Evolutionary conservation across 441 rosid species (phyloP), one percentile per base, ranked within the genome.

Genomic region (Erysimum pusillum): DNA sequence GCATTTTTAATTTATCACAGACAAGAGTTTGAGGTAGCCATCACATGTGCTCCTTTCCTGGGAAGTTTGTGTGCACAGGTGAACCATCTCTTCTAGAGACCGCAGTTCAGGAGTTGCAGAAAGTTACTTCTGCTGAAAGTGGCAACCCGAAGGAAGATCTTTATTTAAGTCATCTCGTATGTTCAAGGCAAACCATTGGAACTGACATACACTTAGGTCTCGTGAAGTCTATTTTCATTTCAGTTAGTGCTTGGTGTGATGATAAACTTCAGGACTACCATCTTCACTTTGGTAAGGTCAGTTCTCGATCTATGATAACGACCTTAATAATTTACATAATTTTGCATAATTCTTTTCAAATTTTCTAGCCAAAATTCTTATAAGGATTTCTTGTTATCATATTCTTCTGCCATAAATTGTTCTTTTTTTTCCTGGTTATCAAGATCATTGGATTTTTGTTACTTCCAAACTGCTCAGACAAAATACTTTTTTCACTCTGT

Each of bases 211-310:
- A 85, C 72, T 66, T 88, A 77, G 83, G 75, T 80, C 70, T 94
- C 67, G 77, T 81, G 79, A 86, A 87, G 79, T 84, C 90, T 56
- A 87, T 96, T 81, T 81, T 86, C 75, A 71, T 76, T 73, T 90
- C 93, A 39, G 80, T 92, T 63, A 87, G 94, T 84, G 77, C 82
- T 75, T 94, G 92, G 93, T 94, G 93, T 83, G 94, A 96, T 77
- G 78, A 79, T 80, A 82, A 78, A 79, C 82, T 94, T 71, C 91
- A 85, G 63, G 98, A 92, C 80, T 96, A 96, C 81, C 98, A 96
- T 83, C 90, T 86, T 57, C 92, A 92, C 79, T 96, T 91, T 81
- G 65, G 85, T 66, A 85, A 88, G 98, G 98, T 96, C 45, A 79
- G 76, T 79, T 82, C 58, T 79, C 68, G 49, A 60, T 78, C 52